phyloP scores from a whole-genome alignment of 176 grass and related monocot genomes.

The Zizania latifolia region DNA sequence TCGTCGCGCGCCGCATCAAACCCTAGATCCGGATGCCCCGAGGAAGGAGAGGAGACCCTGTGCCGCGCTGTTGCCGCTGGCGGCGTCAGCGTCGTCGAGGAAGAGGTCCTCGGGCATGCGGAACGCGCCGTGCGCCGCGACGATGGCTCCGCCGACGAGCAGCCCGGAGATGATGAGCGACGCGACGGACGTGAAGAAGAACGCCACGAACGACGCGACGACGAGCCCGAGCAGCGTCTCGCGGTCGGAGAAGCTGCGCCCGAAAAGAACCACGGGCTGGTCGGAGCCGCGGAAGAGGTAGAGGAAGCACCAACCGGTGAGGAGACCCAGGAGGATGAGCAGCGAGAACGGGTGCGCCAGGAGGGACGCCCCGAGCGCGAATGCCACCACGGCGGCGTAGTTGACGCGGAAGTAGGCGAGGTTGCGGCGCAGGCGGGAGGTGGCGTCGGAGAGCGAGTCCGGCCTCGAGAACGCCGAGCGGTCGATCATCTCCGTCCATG shows the following conservation, averaged over 20 bases:
- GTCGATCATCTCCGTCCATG: constrained; percentile 75
- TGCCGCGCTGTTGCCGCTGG: constrained; percentile 23
- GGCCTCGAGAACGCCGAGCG: constrained; percentile 81
- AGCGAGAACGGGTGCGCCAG: constrained; percentile 80
- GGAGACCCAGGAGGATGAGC: constrained; percentile 61
- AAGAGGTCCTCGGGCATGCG: constrained; percentile 79
- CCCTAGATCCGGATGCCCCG: constrained; percentile 40
- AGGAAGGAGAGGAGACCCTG: constrained; percentile 69
- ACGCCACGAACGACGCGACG: constrained; percentile 49
- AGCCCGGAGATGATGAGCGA: too few relatives aligned
- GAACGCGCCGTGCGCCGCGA: constrained; percentile 74
- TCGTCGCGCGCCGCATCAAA: constrained; percentile 32
- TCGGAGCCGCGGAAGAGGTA: constrained; percentile 85
- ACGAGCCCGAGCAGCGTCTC: constrained; percentile 77
- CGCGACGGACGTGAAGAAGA: constrained; percentile 78
- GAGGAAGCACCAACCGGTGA: constrained; percentile 83
- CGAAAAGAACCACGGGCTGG: constrained; percentile 78
- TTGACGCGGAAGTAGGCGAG: constrained; percentile 95
- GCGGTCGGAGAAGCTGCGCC: constrained; percentile 82
- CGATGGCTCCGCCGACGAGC: too few relatives aligned
- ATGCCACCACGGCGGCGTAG: constrained; percentile 75
- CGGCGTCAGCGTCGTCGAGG: constrained; percentile 62
- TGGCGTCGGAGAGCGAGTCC: constrained; percentile 74
- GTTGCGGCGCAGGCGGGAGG: constrained; percentile 86
- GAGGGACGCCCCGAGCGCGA: constrained; percentile 70